These are phyloP conservation scores for Aureoboletus auriporus DNA, from an alignment of 768 basidiomycete species.

Conservation along the genomic window DNA sequence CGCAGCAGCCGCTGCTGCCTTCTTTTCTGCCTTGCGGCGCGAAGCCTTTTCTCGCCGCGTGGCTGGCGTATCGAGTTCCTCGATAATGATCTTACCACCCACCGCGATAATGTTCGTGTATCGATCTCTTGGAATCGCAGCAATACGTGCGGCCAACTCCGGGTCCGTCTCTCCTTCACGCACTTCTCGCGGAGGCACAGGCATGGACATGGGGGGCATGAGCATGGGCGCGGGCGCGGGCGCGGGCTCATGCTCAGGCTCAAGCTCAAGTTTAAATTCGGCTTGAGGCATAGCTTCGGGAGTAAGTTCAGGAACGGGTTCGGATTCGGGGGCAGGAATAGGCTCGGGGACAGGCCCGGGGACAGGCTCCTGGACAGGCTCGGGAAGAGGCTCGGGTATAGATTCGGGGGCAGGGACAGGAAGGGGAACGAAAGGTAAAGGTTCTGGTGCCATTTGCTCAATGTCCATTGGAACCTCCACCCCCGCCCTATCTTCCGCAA, in stretches of 20 bases:
- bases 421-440: background rate
- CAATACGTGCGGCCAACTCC: conserved; percentile 26
- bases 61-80: conserved; percentile 69
- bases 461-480: conserved; percentile 8
- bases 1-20: conserved; percentile 22
- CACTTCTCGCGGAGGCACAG: background rate
- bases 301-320: background rate
- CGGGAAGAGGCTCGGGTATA: background rate
- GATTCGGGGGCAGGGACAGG: background rate
- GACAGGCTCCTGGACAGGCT: background rate
- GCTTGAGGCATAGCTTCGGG: background rate
- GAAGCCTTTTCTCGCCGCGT: conserved; percentile 57
- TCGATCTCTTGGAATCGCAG: conserved; percentile 25
- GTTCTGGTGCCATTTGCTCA: conserved; percentile 8
- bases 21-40: conserved; percentile 41
- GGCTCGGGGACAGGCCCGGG: background rate
- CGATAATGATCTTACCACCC: conserved; percentile 58
- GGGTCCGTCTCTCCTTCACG: conserved; percentile 6
- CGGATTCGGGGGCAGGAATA: background rate
- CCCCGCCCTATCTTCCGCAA: conserved; percentile 11
- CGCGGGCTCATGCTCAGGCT: background rate
- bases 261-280: background rate
- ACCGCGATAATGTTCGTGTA: conserved; percentile 30
- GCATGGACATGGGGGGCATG: background rate
- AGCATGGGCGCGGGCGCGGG: too few species aligned